Base-by-base conservation (phyloP, 1,284 basidiomycete genomes). In the Anthracocystis walkeri region DNA sequence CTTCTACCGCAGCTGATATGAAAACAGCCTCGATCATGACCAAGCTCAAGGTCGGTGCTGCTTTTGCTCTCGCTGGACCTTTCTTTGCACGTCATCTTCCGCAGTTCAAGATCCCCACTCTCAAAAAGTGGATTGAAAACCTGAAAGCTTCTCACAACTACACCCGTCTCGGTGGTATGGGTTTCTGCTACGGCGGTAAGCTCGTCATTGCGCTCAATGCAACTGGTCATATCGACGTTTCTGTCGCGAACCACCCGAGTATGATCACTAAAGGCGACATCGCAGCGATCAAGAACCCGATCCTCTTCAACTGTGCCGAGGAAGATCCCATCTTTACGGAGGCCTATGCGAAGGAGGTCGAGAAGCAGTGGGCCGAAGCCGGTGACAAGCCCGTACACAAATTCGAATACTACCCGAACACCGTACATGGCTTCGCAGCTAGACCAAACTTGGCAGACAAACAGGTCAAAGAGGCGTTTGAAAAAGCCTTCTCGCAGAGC, bases 111-210 rank as follows among this genome's bases (percentile, higher is more conserved):
- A 41, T 70, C 1, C 45, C 49, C 3, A 46, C 41, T 3, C 35
- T 72, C 33, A 63, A 66, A 27, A 60, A 65, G 29, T 79, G 69
- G 77, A 56, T 79, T 23, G 55, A 65, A 1, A 21, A 48, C 3
- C 65, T 79, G 41, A 75, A 91, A 14, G 87, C 87, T 60, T 84
- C 85, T 10, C 87, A 89, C 65, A 86, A 87, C 29, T 91, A 91
- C 77, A 86, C 87, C 40, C 89, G 88, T 55, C 78, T 92, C 49
- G 90, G 90, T 2, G 89, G 88, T 2, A 87, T 90, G 35, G 91
- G 91, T 3, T 91, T 90, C 83, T 91, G 91, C 80, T 90, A 87
- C 68, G 91, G 91, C 7, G 91, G 87, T 10, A 77, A 80, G 2
- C 61, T 84, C 44, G 65, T 82, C 51, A 57, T 82, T 44, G 55